Conservation (phyloP, 176 grass and related monocot genomes). For the Melocanna baccifera region DNA sequence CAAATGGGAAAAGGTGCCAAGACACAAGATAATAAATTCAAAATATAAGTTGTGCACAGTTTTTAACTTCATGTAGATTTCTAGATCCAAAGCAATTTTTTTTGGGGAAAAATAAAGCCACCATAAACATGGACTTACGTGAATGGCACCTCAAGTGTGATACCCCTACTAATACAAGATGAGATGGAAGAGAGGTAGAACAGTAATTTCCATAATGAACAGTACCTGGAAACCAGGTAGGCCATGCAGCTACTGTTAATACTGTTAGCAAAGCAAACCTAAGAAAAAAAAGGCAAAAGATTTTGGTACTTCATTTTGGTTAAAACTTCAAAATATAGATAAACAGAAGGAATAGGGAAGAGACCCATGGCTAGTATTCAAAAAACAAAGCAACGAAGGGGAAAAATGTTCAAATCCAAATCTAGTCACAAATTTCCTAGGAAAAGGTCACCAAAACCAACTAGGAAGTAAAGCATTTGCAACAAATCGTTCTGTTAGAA, state of each 20-base stretch:
- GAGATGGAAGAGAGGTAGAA: slow-evolving; percentile 15
- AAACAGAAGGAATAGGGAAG: neutral
- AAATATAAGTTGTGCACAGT: neutral
- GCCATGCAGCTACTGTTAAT: neutral
- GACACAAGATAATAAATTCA: neutral
- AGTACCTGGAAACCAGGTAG: slow-evolving; percentile 17
- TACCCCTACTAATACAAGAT: slow-evolving; percentile 12
- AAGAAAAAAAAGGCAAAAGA: neutral
- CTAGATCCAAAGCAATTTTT: neutral
- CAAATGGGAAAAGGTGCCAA: neutral
- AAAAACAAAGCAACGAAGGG: neutral
- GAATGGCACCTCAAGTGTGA: neutral
- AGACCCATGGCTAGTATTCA: neutral
- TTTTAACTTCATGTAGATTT: neutral
- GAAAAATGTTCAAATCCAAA: neutral
- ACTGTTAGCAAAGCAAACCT: neutral
- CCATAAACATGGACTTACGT: neutral
- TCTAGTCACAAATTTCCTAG: neutral
- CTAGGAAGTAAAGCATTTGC: neutral
- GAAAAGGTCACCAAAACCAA: neutral
- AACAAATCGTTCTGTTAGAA: neutral
- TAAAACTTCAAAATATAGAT: neutral
- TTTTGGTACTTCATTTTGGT: neutral
- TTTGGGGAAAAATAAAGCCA: neutral
- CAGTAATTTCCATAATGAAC: slow-evolving; percentile 26